phyloP scores from a whole-genome alignment of 495 filamentous ascomycete species.

The Trichoderma asperelloides region DNA sequence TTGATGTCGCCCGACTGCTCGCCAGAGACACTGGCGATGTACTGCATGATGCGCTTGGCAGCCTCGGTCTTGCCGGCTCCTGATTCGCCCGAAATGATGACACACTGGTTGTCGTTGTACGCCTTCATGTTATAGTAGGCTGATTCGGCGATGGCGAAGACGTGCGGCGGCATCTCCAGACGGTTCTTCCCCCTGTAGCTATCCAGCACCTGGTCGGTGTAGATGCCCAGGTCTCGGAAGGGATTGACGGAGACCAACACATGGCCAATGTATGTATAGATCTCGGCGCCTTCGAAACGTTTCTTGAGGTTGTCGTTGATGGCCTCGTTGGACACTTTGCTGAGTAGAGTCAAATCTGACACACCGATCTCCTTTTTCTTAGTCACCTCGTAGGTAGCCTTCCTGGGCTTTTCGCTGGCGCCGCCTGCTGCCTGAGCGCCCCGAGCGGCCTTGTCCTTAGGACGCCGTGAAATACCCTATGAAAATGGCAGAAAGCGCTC shows the following conservation, averaged over 20 bases:
- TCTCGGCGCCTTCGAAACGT: constrained; percentile 90
- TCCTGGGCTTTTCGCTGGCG: constrained; percentile 60
- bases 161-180: constrained; percentile 89
- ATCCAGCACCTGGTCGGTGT: constrained; percentile 84
- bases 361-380: constrained; percentile 99
- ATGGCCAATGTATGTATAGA: constrained; percentile 99
- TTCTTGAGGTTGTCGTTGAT: constrained; percentile 99
- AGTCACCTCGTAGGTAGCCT: constrained; percentile 86
- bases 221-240: constrained; percentile 96
- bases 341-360: constrained; percentile 92
- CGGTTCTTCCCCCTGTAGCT: constrained; percentile 95
- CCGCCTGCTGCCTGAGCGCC: constrained; percentile 54
- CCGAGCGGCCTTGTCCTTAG: constrained; percentile 52
- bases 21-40: constrained; percentile 94
- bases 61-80: constrained; percentile 99
- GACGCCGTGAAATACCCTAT: constrained; percentile 48
- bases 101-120: constrained; percentile 98
- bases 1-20: constrained; percentile 87
- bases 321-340: constrained; percentile 96
- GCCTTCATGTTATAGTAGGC: constrained; percentile 99
- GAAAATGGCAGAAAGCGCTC: background rate
- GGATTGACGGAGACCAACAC: constrained; percentile 99
- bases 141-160: constrained; percentile 94
- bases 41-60: constrained; percentile 98
- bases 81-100: constrained; percentile 98